These are phyloP conservation scores for Pseudopyricularia cyperi DNA, from an alignment of 2,329 filamentous ascomycete species.

Conservation along the genomic window DNA sequence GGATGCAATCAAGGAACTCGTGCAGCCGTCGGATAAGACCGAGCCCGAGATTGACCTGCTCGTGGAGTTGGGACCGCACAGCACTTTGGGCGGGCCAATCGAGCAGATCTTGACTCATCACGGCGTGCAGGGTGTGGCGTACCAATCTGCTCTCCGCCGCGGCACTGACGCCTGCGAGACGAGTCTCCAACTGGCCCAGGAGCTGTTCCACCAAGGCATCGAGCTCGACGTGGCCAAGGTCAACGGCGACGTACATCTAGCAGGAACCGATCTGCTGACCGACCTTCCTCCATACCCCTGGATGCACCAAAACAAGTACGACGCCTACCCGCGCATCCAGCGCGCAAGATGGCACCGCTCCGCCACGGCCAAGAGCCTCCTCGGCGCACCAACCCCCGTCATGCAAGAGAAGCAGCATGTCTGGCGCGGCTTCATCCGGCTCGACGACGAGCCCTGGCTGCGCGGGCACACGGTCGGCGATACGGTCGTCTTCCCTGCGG, in stretches of 20 bases:
- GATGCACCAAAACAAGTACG: slow-evolving; percentile 21
- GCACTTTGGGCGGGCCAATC: slow-evolving; percentile 12
- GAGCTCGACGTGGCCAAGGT: slow-evolving; percentile 4
- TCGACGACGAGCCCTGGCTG: slow-evolving; percentile 22
- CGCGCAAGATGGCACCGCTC: not conserved
- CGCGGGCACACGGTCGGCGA: slow-evolving; percentile 19
- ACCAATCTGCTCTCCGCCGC: slow-evolving; percentile 6
- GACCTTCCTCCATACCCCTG: slow-evolving; percentile 32
- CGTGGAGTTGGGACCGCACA: slow-evolving; percentile 14
- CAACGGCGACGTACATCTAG: slow-evolving; percentile 4
- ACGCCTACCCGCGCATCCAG: not conserved
- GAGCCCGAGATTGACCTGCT: slow-evolving; percentile 7
- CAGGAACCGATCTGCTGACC: slow-evolving; percentile 16
- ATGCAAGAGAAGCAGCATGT: slow-evolving; percentile 12
- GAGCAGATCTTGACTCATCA: slow-evolving; percentile 7
- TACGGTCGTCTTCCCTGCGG: slow-evolving; percentile 22
- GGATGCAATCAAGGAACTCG: slow-evolving; percentile 9
- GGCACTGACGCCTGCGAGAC: slow-evolving; percentile 9
- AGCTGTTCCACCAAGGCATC: slow-evolving; percentile 4
- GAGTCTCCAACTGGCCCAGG: slow-evolving; percentile 7
- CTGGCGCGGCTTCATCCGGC: slow-evolving; percentile 12
- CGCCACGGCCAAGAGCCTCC: slow-evolving; percentile 3
- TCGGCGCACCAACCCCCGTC: slow-evolving; percentile 1
- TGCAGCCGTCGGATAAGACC: not conserved
- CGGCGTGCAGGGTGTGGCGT: slow-evolving; percentile 7